Evolutionary conservation across 2,329 filamentous ascomycete genomes (phyloP).

Genomic region (Ophiostoma angusticollis): DNA sequence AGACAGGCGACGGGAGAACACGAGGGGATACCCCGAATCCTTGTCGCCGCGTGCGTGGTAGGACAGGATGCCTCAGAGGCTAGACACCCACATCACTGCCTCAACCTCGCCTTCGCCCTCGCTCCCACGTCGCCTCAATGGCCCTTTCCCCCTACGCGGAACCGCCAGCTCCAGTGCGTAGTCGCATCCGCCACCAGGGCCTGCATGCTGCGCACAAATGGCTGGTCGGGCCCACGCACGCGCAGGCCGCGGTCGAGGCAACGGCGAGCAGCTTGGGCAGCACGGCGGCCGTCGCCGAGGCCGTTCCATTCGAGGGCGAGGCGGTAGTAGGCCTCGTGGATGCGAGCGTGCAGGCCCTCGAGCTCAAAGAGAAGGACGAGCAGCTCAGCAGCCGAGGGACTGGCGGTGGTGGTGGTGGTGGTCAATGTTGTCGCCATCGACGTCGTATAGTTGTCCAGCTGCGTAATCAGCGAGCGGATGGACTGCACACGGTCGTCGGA

Average conservation of each 20-base stretch:
- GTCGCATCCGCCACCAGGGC: conserved; percentile 10
- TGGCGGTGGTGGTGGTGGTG: no score
- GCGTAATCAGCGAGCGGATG: conserved; percentile 20
- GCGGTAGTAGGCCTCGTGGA: conserved; percentile 25
- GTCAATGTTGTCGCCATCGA: background rate
- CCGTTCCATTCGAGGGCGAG: conserved; percentile 28
- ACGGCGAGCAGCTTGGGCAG: conserved; percentile 21
- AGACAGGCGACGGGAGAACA: no score
- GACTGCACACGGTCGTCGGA: conserved; percentile 23
- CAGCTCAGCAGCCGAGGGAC: conserved; percentile 23
- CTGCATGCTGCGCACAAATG: conserved; percentile 14
- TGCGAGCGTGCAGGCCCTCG: conserved; percentile 21
- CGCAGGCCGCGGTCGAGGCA: conserved; percentile 15
- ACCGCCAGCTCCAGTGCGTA: conserved; percentile 17
- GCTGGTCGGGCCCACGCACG: conserved; percentile 13
- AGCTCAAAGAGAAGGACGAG: conserved; percentile 24
- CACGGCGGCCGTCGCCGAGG: conserved; percentile 20
- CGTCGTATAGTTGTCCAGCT: conserved; percentile 23
- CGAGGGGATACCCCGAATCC: no score
- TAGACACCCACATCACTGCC: no score
- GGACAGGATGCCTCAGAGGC: no score
- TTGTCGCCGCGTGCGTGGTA: no score
- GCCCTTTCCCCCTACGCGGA: no score
- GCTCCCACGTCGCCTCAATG: no score
- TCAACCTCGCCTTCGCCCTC: background rate